Percentiles rank a stretch among this genome's conserved stretches.
phyloP scores from a whole-genome alignment of 306 rosid species.

The Malus orientalis region DNA sequence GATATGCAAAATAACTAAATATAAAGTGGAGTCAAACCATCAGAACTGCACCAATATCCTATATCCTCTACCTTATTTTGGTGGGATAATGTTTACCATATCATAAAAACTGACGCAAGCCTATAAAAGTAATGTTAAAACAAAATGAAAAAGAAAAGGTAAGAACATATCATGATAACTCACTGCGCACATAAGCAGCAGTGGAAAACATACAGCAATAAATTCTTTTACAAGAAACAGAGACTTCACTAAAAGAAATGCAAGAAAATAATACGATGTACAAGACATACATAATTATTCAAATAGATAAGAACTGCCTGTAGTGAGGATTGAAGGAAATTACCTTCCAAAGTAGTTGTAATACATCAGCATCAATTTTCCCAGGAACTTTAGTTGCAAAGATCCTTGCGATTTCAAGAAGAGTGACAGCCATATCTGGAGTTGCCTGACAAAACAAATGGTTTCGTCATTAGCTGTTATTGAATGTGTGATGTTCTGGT shows the following conservation, averaged over 20 bases:
- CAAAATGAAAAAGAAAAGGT: too few species aligned
- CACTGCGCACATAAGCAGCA: neutral
- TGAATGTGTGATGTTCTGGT: neutral
- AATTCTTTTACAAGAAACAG: neutral
- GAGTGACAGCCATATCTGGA: constrained; percentile 99
- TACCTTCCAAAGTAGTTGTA: constrained; percentile 95
- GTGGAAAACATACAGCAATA: neutral
- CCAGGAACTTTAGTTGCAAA: constrained; percentile 99
- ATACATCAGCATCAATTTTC: constrained; percentile 97
- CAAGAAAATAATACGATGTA: neutral
- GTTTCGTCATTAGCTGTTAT: neutral
- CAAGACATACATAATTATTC: neutral
- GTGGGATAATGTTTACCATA: neutral
- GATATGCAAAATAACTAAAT: too few species aligned
- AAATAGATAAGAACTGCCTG: neutral
- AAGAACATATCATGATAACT: too few species aligned
- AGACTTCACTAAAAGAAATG: neutral
- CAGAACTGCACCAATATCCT: neutral
- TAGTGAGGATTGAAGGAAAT: constrained; percentile 13
- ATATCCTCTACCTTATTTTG: neutral
- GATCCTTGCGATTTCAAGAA: constrained; percentile 93
- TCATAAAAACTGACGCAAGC: neutral
- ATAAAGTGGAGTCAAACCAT: too few species aligned
- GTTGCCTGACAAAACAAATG: constrained; percentile 55
- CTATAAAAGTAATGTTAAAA: neutral